Base-by-base conservation (phyloP, 2,329 filamentous ascomycete genomes). In the Myriosclerotinia curreyana region DNA sequence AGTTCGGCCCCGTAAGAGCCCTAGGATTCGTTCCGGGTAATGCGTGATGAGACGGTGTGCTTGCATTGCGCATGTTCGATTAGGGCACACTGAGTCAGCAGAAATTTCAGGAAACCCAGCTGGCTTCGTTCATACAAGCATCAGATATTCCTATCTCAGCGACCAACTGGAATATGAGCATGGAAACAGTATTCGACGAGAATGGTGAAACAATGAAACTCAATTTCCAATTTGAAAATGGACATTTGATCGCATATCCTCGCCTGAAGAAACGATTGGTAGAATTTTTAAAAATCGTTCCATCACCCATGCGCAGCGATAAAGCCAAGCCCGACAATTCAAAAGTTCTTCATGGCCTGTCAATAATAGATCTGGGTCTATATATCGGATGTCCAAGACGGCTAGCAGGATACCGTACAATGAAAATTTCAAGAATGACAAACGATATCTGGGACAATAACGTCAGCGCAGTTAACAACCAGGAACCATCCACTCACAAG, bases 341-440 rank as follows among this genome's bases (percentile, higher is more conserved):
- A 14, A 25, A 58, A 17, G n/a, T 25, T 58, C n/a, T 48, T 20
- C 42, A 36, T 20, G 28, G n/a, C 11, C 14, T 48, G 36, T 58
- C 8, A 20, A 58, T 58, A 48, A 58, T 58, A 48, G 55, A 58
- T 25, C 55, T 36, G 42, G 20, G 14, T 48, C 28, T 49, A 22
- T 22, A 59, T 28, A 36, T 36, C 31, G 17, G 11, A 36, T 48
- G 28, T 46, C 22, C 20, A 12, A 36, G 50, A 52, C 4, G 20
- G 36, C 50, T 36, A 36, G 40, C 28, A 36, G 42, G 42, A 58
- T 58, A 42, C 55, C n/a, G n/a, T 59, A 48, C 44, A 34, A 58
- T 48, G 12, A 9, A 22, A 34, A 46, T 17, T 58, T 31, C n/a
- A 48, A 48, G 14, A 59, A 48, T 7, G n/a, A 34, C 54, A 59